Percentiles rank a stretch among this genome's conserved stretches.
These are phyloP conservation scores for Suillus placidus DNA, from an alignment of 768 basidiomycete genomes.

Conservation along the genomic window DNA sequence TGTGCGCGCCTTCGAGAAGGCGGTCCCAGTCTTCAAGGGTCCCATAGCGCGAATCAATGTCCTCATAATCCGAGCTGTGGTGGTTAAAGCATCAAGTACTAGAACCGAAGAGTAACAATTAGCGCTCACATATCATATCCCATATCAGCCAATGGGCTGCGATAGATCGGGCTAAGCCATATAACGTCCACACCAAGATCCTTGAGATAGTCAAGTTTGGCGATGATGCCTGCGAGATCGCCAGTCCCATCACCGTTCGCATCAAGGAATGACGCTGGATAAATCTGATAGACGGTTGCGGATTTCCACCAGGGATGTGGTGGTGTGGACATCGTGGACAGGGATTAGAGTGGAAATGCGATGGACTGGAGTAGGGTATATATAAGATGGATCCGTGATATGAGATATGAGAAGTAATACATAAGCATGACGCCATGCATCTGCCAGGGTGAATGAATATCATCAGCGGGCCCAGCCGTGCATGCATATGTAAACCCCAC, in stretches of 20 bases:
- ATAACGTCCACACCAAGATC: conserved; percentile 67
- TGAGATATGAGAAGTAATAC: not conserved
- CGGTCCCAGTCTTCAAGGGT: conserved; percentile 62
- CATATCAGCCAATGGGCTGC: conserved; percentile 70
- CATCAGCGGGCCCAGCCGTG: not conserved
- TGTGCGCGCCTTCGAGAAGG: conserved; percentile 54
- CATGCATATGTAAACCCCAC: not conserved
- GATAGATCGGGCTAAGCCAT: conserved; percentile 76
- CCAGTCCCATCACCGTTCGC: conserved; percentile 73
- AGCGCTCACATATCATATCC: conserved; percentile 66
- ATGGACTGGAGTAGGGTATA: not conserved
- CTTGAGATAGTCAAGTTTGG: conserved; percentile 69
- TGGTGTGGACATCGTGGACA: not conserved
- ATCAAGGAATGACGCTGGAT: conserved; percentile 70
- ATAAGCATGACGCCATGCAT: not conserved
- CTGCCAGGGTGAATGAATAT: not conserved
- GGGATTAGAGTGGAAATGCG: conserved; percentile 3
- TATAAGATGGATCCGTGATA: not conserved
- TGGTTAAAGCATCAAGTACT: not conserved
- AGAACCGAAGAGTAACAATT: not conserved
- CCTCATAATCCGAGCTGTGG: conserved; percentile 62
- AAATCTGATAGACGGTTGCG: conserved; percentile 66
- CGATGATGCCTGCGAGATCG: conserved; percentile 65
- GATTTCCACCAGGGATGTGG: conserved; percentile 58
- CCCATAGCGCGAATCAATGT: conserved; percentile 67